These are phyloP conservation scores for Scheffersomyces stambukii DNA, from an alignment of 1,139 yeast genomes.

Conservation along the genomic window DNA sequence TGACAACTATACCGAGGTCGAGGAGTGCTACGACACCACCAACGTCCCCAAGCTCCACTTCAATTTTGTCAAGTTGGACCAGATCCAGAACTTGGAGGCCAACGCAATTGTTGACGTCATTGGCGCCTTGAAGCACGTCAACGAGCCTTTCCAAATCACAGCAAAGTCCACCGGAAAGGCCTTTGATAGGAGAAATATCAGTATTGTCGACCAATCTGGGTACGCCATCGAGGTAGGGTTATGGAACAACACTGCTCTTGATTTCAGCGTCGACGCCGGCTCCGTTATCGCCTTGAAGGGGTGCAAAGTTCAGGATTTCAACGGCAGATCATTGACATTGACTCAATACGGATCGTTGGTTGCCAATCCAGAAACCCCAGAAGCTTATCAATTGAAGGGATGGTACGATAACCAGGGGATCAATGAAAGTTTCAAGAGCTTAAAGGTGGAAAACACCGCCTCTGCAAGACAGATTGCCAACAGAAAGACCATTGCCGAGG, in stretches of 20 bases:
- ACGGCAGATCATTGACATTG: conserved; percentile 80
- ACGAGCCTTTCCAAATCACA: conserved; percentile 73
- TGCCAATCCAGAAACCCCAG: conserved; percentile 84
- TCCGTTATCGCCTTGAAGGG: conserved; percentile 91
- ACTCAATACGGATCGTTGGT: conserved; percentile 73
- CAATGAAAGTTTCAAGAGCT: conserved; percentile 55
- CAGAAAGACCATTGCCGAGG: conserved; percentile 65
- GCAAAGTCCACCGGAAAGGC: conserved; percentile 91
- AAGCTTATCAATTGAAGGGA: conserved; percentile 83
- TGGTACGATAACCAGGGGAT: conserved; percentile 89
- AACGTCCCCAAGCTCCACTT: conserved; percentile 75
- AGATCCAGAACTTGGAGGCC: conserved; percentile 62
- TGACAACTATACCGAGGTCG: conserved; percentile 75
- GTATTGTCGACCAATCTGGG: conserved; percentile 81
- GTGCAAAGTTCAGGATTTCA: conserved; percentile 83
- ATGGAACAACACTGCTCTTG: conserved; percentile 86
- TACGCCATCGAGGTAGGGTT: conserved; percentile 75
- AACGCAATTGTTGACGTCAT: conserved; percentile 79
- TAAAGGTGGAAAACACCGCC: conserved; percentile 38
- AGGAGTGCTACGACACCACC: conserved; percentile 59
- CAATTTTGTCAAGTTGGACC: conserved; percentile 67
- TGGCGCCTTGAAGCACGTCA: conserved; percentile 77
- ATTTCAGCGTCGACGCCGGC: conserved; percentile 71
- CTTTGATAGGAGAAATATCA: conserved; percentile 84
- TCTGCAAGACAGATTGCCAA: conserved; percentile 31